Base-by-base conservation (phyloP, 805 yeast genomes). In the Saturnispora bothae region DNA sequence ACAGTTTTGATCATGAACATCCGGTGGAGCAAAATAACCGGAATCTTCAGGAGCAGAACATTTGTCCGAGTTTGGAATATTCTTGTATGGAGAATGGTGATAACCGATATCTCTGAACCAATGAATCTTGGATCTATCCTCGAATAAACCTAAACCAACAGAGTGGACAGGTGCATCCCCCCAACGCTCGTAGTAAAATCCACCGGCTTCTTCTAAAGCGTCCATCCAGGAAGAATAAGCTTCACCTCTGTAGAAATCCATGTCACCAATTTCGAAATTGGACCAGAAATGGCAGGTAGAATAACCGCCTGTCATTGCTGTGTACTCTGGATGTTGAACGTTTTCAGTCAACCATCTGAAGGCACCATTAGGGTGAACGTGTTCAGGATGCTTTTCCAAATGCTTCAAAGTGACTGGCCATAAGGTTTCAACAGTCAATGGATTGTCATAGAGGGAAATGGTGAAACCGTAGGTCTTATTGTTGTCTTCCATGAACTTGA, bases 121-220 rank as follows among this genome's bases (percentile, higher is more conserved):
- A 54, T 85, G 95, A 28, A 85, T 69, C 44, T 70, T 68, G 13
- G 68, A 60, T 51, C 73, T 78, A 50, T 81, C 86, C 18, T 80
- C 83, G 53, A 84, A 82, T 42, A 83, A 55, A 18, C 75, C 75
- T 31, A 83, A 59, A 1, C 88, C 95, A 39, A 84, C 59, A 15
- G 85, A 74, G 53, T 83, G 92, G 2, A 84, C 92, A 2, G 95
- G 95, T 0, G 94, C 94, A 62, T 84, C 95, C 4, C 95, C 94
- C 95, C 95, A 84, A 48, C 94, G 64, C 57, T 86, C 95, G 53
- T 84, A 84, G 55, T 82, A 84, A 52, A 83, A 84, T 12, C 88
- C 88, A 31, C 92, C 92, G 2, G 77, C 64, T n/a, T 65, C 53
- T 43, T 84, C 94, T 34, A 84, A 61, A 47, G 67, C 64, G 32